These are phyloP conservation scores for Bjerkandera adusta DNA, from an alignment of 1,284 basidiomycete genomes.

Conservation along the genomic window DNA sequence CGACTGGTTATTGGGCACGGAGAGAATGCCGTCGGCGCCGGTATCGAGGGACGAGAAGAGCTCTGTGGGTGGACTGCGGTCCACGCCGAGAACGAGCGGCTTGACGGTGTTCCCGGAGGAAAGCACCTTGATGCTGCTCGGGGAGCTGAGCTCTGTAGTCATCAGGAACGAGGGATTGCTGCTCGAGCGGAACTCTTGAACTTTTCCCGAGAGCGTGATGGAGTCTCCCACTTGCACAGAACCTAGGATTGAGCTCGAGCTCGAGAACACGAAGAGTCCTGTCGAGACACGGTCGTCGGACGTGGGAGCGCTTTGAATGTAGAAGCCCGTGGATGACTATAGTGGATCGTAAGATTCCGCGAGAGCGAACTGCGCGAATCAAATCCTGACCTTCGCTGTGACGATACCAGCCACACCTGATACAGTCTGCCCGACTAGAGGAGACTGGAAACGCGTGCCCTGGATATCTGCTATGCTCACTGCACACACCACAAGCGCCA, in stretches of 20 bases:
- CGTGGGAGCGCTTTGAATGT: constrained; percentile 42
- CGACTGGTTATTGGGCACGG: constrained; percentile 51
- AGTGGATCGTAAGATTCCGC: constrained; percentile 13
- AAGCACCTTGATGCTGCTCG: constrained; percentile 43
- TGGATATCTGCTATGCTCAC: constrained; percentile 46
- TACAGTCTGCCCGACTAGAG: constrained; percentile 47
- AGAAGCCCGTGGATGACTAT: constrained; percentile 45
- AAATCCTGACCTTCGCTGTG: constrained; percentile 35
- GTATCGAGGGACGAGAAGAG: constrained; percentile 46
- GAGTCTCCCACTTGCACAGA: constrained; percentile 49
- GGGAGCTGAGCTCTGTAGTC: constrained; percentile 49
- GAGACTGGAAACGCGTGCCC: constrained; percentile 47
- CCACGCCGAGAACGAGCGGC: constrained; percentile 48
- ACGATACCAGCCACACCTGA: constrained; percentile 50
- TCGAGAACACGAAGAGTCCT: constrained; percentile 42
- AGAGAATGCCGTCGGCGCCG: constrained; percentile 51
- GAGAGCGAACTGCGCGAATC: not conserved
- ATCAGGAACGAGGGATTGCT: constrained; percentile 44
- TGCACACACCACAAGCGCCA: not conserved
- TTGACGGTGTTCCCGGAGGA: constrained; percentile 47
- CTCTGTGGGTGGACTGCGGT: constrained; percentile 52
- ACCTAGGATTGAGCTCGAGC: constrained; percentile 38
- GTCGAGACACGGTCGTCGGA: constrained; percentile 44
- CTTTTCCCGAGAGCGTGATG: constrained; percentile 44
- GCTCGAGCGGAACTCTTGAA: constrained; percentile 47